Percentiles rank a stretch among this genome's conserved stretches.
phyloP scores from a whole-genome alignment of 2,329 filamentous ascomycete genomes.

The Sclerotinia borealis region DNA sequence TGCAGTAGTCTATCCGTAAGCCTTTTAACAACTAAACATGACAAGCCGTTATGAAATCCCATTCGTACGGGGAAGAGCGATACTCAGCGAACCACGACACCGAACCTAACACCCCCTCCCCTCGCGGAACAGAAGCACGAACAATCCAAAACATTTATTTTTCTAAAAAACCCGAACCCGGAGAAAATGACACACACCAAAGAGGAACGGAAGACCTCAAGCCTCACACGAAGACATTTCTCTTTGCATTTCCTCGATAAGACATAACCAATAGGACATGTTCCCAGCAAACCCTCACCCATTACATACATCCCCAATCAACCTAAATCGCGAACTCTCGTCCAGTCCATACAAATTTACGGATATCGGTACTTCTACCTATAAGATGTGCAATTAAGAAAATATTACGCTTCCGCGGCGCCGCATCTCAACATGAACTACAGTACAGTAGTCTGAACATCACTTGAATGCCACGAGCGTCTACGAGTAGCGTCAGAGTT shows the following conservation, averaged over 20 bases:
- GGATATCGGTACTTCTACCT: neutral
- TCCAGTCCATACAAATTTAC: neutral
- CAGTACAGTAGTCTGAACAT: constrained; percentile 10
- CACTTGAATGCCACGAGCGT: constrained; percentile 10
- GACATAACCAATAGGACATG: constrained; percentile 8
- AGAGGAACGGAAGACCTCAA: constrained; percentile 3
- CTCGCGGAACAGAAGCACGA: constrained; percentile 1
- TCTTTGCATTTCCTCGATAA: constrained; percentile 3
- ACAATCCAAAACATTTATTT: neutral
- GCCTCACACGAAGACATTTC: constrained; percentile 5
- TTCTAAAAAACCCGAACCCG: neutral
- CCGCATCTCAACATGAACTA: constrained; percentile 12
- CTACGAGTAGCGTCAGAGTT: neutral
- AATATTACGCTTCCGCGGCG: constrained; percentile 11
- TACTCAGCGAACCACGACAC: constrained; percentile 2
- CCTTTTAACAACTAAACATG: neutral
- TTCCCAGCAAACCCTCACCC: constrained; percentile 5
- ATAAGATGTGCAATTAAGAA: constrained; percentile 14
- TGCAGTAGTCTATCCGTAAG: constrained; percentile 2
- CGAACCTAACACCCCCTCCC: neutral
- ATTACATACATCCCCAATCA: neutral
- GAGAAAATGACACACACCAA: neutral
- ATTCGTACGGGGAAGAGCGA: constrained; percentile 9
- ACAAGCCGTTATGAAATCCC: constrained; percentile 1
- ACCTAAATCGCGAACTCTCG: neutral